Conservation (phyloP, 495 filamentous ascomycete species). For the Neurospora sp. region DNA sequence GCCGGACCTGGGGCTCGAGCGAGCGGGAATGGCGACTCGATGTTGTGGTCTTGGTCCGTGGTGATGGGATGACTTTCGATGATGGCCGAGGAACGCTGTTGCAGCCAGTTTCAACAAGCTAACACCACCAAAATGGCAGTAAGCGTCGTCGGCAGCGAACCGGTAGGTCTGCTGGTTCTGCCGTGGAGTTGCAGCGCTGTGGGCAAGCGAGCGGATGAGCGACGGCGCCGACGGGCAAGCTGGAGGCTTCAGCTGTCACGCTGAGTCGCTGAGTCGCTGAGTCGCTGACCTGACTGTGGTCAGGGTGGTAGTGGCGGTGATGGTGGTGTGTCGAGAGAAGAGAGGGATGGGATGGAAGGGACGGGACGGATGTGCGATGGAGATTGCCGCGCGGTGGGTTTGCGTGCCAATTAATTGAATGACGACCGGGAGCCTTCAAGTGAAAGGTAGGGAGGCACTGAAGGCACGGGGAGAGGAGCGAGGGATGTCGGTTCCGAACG, state of each 20-base stretch:
- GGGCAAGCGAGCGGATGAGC: not conserved
- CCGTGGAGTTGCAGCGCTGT: not conserved
- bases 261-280: not conserved
- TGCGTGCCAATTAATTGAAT: not conserved
- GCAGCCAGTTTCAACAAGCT: not conserved
- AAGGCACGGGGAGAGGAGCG: not conserved
- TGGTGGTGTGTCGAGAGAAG: not conserved
- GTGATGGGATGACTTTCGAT: not conserved
- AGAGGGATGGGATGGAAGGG: not conserved
- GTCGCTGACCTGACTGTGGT: not conserved
- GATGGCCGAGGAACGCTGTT: not conserved
- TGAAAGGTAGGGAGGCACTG: not conserved
- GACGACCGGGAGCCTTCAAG: not conserved
- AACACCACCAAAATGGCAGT: not conserved
- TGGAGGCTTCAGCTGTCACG: not conserved
- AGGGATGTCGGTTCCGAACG: not conserved
- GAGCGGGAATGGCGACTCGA: not conserved
- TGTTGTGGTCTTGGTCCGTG: slow-evolving; percentile 9
- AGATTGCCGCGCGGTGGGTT: not conserved
- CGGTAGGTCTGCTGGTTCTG: not conserved
- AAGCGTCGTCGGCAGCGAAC: not conserved
- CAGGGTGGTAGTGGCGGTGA: not conserved
- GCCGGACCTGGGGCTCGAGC: not conserved
- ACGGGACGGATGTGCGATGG: not conserved
- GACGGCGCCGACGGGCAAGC: not conserved